phyloP scores from a whole-genome alignment of 176 grass and related monocot genomes.

The Typha latifolia region DNA sequence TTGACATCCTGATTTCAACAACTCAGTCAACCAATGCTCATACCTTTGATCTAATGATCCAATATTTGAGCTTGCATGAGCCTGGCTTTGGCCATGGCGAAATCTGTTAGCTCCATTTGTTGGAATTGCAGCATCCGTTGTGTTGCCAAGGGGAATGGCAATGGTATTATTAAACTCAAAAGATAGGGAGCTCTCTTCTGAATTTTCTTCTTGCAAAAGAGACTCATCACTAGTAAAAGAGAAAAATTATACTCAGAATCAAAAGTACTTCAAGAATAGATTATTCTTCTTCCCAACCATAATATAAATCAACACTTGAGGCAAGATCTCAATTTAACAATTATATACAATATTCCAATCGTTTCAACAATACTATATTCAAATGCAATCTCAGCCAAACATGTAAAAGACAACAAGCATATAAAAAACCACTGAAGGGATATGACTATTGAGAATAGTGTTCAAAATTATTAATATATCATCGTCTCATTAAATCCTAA shows the following conservation, averaged over 20 bases:
- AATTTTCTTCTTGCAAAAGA: conserved; percentile 81
- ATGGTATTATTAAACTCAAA: conserved; percentile 39
- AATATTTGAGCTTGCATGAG: conserved; percentile 35
- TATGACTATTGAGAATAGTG: no score
- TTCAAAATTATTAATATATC: no score
- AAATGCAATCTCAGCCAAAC: no score
- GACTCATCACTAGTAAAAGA: conserved; percentile 68
- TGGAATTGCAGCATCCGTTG: conserved; percentile 24
- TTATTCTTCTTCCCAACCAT: conserved; percentile 1
- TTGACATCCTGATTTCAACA: not conserved
- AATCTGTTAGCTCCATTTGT: conserved; percentile 38
- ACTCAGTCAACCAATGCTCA: not conserved
- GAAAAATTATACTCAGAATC: conserved; percentile 6
- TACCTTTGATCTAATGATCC: conserved; percentile 64
- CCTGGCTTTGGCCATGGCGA: conserved; percentile 43
- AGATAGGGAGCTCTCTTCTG: conserved; percentile 28
- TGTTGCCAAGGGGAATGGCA: conserved; percentile 29
- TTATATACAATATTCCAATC: not conserved
- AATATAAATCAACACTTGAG: not conserved
- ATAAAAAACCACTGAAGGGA: no score
- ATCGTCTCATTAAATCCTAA: no score
- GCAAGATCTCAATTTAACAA: not conserved
- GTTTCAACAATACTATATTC: no score
- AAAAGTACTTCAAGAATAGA: conserved; percentile 18
- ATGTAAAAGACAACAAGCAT: no score